These are phyloP conservation scores for Eruca vesicaria DNA, from an alignment of 441 rosid genomes.

Conservation along the genomic window DNA sequence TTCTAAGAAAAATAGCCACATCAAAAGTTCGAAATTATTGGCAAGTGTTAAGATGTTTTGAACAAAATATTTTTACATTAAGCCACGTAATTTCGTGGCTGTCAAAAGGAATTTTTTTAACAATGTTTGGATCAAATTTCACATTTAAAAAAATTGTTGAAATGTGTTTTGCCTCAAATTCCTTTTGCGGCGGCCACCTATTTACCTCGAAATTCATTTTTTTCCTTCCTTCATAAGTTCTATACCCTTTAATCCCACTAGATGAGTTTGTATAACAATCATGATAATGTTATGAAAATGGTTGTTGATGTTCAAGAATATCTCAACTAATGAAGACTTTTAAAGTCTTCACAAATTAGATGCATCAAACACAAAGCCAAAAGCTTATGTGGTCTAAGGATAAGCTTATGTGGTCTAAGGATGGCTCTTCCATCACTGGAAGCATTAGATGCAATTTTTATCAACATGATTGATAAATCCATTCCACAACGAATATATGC, in stretches of 20 bases:
- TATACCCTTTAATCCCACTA: background rate
- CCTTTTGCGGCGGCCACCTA: background rate
- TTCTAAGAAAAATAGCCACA: background rate
- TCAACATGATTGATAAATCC: background rate
- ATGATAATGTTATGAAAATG: background rate
- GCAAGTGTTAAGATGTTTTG: background rate
- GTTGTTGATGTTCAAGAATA: background rate
- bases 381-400: background rate
- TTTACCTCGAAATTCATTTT: background rate
- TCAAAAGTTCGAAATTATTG: background rate
- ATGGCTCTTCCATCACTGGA: background rate
- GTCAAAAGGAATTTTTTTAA: background rate
- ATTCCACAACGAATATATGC: background rate
- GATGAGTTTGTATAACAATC: background rate
- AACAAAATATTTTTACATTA: background rate
- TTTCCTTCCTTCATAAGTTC: background rate
- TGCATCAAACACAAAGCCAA: background rate
- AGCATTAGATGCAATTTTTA: constrained; percentile 13
- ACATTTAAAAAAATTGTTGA: background rate
- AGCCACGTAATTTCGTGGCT: background rate
- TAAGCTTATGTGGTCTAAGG: background rate
- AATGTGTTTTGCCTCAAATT: background rate
- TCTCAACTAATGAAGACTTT: background rate
- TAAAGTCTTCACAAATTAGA: background rate
- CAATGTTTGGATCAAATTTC: background rate